Conservation (phyloP, 1,284 basidiomycete species). For the Leccinum pseudoinsigne region DNA sequence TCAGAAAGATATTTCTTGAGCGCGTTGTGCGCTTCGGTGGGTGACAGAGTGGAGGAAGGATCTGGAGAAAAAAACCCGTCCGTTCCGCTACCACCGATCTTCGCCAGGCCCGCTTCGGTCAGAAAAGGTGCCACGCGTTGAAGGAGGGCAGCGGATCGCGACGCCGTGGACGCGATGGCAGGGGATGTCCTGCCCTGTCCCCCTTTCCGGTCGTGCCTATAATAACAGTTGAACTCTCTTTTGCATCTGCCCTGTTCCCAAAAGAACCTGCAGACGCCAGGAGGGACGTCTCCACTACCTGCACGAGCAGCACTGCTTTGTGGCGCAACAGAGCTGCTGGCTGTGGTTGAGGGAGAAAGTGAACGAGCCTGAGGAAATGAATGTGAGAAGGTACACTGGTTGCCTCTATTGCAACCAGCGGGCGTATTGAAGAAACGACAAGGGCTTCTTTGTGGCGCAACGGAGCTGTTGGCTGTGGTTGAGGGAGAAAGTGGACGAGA, state of each 20-base stretch:
- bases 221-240: conserved; percentile 49
- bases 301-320: conserved; percentile 3
- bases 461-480: conserved; percentile 6
- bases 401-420: conserved; percentile 42
- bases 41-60: conserved; percentile 34
- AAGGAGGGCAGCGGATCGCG: conserved; percentile 18
- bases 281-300: conserved; percentile 14
- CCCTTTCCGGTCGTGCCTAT: conserved; percentile 38
- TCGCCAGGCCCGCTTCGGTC: conserved; percentile 48
- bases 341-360: conserved; percentile 22
- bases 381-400: conserved; percentile 37
- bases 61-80: conserved; percentile 39
- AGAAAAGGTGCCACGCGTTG: conserved; percentile 45
- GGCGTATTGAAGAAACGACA: conserved; percentile 41
- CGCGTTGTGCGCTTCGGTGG: conserved; percentile 50
- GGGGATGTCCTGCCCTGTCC: not conserved
- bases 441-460: conserved; percentile 18
- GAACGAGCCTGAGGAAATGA: conserved; percentile 9
- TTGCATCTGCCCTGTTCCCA: conserved; percentile 54
- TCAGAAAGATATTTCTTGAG: conserved; percentile 48
- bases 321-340: conserved; percentile 7
- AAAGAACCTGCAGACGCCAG: conserved; percentile 47
- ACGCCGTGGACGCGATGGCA: conserved; percentile 3
- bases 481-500: conserved; percentile 25
- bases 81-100: conserved; percentile 36